Evolutionary conservation across 129 eudicot genomes (phyloP), one percentile per base, ranked within the genome.

Genomic region (Sambucus nigra): DNA sequence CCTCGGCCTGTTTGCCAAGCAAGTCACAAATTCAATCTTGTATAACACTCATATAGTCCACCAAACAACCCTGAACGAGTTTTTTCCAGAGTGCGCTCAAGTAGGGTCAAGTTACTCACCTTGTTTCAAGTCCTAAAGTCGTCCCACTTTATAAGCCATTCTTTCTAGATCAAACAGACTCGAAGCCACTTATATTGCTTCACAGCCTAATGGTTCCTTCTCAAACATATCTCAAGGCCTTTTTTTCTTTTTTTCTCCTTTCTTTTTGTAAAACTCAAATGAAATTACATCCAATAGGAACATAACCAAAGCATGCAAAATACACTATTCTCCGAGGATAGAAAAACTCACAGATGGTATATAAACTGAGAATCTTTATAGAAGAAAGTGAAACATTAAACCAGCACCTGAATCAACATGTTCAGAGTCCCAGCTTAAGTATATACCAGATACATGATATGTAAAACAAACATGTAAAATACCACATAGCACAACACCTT

Each of bases 381-480:
- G 77, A 72, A 73, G 78, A 73, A 79, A 74, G 44, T 69, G 69
- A 69, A 68, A 62, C 75, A 70, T 57, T 61, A 73, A 61, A 69
- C 66, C 86, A 79, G 75, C 77, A 79, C 81, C 86, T 69, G 81
- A 71, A 69, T 53, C 74, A 70, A 68, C 60, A 66, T 62, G 59
- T 69, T 48, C 69, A 69, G 56, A 73, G 65, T 70, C 25, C 64
- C 77, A 56, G 42, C 41, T 69, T 69, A 59, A 71, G 70, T 51
- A 73, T 19, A 44, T 55, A 47, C 46, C 39, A 29, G 23, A 33
- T 13, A 38, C 31, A 53, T 5, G 7, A n/a, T 49, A 53, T 1
- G 19, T 19, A 67, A 41, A 47, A 48, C 26, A 60, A 25, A 17
- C 53, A 29, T 27, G 35, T 39, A 18, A 51, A 48, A 41, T 19